A percentile compares a stretch with the other conserved stretches of the same genome.
Evolutionary conservation across 768 basidiomycete genomes (phyloP).

Genomic region (Sistotremastrum niveocremeum): DNA sequence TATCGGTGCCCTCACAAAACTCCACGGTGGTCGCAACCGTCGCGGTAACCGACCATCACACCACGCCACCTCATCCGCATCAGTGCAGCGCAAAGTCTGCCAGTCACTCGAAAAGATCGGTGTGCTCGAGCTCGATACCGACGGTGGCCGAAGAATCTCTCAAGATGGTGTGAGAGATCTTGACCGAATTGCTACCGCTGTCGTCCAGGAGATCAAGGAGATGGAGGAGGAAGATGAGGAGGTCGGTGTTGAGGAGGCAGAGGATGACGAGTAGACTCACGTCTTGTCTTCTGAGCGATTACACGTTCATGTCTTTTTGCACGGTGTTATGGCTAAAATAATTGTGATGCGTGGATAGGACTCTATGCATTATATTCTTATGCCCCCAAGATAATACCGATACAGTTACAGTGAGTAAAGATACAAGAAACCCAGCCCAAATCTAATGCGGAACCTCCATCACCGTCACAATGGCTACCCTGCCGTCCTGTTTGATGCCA

Average conservation of each 20-base stretch:
- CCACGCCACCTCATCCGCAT: conserved; percentile 75
- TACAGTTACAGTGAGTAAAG: no score
- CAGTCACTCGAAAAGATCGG: conserved; percentile 98
- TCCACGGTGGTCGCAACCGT: conserved; percentile 91
- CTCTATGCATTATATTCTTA: no score
- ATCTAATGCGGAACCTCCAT: no score
- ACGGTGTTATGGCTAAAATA: no score
- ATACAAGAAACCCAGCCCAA: no score
- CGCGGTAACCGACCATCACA: conserved; percentile 95
- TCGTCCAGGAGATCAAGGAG: conserved; percentile 65
- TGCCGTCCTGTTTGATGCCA: conserved; percentile 68
- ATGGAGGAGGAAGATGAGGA: conserved; percentile 67
- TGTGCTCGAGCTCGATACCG: conserved; percentile 84
- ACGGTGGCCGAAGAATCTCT: conserved; percentile 90
- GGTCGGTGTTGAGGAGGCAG: conserved; percentile 49
- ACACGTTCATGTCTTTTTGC: no score
- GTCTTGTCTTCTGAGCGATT: no score
- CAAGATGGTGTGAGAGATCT: conserved; percentile 96
- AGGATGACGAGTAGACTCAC: conserved; percentile 35
- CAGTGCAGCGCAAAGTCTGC: conserved; percentile 89
- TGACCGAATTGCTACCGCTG: conserved; percentile 86
- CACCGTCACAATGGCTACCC: conserved; percentile 67
- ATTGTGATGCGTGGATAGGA: no score
- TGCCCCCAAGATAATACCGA: no score
- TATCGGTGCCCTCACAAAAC: conserved; percentile 85